phyloP scores from a whole-genome alignment of 768 basidiomycete genomes.

The Phanerodontia chrysosporium region DNA sequence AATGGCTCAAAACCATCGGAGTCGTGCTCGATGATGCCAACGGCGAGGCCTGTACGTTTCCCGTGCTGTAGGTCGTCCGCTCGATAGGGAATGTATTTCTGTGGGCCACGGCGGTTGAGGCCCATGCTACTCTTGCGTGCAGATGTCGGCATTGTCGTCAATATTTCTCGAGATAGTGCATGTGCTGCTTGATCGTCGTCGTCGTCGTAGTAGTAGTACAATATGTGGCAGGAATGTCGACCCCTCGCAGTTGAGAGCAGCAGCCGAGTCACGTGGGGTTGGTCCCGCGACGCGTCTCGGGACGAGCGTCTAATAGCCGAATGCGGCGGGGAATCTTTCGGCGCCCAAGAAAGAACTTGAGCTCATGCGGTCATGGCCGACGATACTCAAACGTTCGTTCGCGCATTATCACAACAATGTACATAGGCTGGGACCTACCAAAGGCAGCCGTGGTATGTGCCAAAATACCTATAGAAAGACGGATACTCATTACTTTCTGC shows the following conservation, averaged over 20 bases:
- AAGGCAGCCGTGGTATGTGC: conserved; percentile 26
- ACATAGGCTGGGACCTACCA: conserved; percentile 16
- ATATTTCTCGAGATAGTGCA: background rate
- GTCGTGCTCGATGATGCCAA: conserved; percentile 63
- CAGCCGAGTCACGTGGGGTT: conserved; percentile 3
- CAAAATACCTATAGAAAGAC: background rate
- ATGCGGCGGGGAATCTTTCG: background rate
- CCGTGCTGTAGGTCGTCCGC: conserved; percentile 75
- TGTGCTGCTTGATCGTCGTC: background rate
- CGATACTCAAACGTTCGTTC: background rate
- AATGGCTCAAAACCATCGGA: conserved; percentile 85
- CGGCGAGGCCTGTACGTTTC: conserved; percentile 74
- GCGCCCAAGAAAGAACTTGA: background rate
- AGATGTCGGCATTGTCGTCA: conserved; percentile 25
- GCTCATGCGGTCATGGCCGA: conserved; percentile 11
- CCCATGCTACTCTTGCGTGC: conserved; percentile 38
- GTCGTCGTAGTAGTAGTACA: conserved; percentile 1
- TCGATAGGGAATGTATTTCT: conserved; percentile 73
- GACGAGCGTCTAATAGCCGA: background rate
- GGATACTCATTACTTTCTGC: background rate
- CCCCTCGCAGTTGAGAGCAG: background rate
- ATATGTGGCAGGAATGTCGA: background rate
- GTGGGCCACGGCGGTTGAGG: conserved; percentile 47
- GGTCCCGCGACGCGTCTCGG: conserved; percentile 8
- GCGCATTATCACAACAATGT: conserved; percentile 9